These are phyloP conservation scores for Aureobasidium musti DNA, from an alignment of 2,329 filamentous ascomycete genomes.

Conservation along the genomic window DNA sequence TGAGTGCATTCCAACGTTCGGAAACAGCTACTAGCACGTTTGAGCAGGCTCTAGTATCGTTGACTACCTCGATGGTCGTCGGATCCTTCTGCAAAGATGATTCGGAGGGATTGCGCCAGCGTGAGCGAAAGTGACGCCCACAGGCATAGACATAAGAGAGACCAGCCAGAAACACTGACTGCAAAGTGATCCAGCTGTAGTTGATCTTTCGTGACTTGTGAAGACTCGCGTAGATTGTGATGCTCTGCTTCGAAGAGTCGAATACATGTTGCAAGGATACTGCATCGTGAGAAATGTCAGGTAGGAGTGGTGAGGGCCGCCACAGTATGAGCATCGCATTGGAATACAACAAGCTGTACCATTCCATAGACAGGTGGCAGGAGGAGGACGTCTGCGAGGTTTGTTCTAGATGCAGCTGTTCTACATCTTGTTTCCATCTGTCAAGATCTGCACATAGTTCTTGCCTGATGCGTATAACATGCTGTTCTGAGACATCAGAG, in stretches of 20 bases:
- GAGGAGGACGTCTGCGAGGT: conserved; percentile 40
- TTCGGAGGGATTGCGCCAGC: conserved; percentile 19
- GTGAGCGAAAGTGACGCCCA: conserved; percentile 44
- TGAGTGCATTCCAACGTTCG: conserved; percentile 47
- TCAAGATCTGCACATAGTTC: conserved; percentile 40
- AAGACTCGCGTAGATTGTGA: conserved; percentile 49
- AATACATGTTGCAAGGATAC: conserved; percentile 39
- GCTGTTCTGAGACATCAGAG: conserved; percentile 22
- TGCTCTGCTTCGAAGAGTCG: conserved; percentile 45
- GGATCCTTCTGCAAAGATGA: conserved; percentile 41
- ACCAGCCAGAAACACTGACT: conserved; percentile 53
- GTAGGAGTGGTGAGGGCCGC: conserved; percentile 43
- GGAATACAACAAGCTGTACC: conserved; percentile 50
- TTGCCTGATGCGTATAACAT: conserved; percentile 34
- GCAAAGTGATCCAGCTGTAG: conserved; percentile 54
- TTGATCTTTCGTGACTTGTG: conserved; percentile 52
- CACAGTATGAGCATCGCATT: conserved; percentile 50
- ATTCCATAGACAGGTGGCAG: conserved; percentile 47
- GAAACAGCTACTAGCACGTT: conserved; percentile 51
- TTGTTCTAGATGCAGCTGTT: conserved; percentile 36
- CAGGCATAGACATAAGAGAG: conserved; percentile 50
- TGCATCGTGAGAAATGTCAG: conserved; percentile 32
- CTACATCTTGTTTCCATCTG: conserved; percentile 40
- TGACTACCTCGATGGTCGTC: conserved; percentile 48
- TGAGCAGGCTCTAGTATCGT: conserved; percentile 48